Conservation (phyloP, 345 rosid species). For the Populus alba region DNA sequence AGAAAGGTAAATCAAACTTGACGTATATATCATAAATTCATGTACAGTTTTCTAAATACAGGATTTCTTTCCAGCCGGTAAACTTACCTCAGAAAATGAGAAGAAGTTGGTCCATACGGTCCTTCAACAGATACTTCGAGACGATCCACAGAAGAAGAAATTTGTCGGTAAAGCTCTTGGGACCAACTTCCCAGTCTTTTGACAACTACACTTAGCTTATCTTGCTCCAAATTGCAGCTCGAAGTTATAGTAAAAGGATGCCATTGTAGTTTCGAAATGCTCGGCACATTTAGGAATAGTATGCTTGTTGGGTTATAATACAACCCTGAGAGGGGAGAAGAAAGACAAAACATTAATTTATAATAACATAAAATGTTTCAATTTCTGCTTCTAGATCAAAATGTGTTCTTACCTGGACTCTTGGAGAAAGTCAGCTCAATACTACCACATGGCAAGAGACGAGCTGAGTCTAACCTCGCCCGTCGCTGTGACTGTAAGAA, state of each 20-base stretch:
- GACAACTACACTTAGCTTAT: constrained; percentile 12
- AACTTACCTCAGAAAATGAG: constrained; percentile 24
- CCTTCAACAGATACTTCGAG: constrained; percentile 28
- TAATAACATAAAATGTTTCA: not conserved
- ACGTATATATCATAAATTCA: not conserved
- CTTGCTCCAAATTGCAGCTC: constrained; percentile 17
- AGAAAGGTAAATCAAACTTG: not conserved
- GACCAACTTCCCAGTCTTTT: constrained; percentile 23
- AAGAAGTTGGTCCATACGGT: constrained; percentile 28
- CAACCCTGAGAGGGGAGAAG: constrained; percentile 12
- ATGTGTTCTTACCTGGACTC: constrained; percentile 30
- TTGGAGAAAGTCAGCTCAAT: constrained; percentile 62
- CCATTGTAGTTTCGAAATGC: constrained; percentile 30
- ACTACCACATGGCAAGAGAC: constrained; percentile 43
- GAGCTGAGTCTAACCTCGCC: constrained; percentile 46
- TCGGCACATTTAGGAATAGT: constrained; percentile 14
- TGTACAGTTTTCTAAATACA: not conserved
- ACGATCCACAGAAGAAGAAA: constrained; percentile 9
- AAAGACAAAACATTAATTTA: not conserved
- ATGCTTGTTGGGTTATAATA: constrained; percentile 26
- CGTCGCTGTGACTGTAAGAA: constrained; percentile 54
- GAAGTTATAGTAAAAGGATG: constrained; percentile 27
- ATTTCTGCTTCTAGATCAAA: not conserved
- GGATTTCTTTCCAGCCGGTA: not conserved
- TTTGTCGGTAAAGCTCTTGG: constrained; percentile 12